Conservation (phyloP, 2,329 filamentous ascomycete genomes). For the Aspergillus udagawae region DNA sequence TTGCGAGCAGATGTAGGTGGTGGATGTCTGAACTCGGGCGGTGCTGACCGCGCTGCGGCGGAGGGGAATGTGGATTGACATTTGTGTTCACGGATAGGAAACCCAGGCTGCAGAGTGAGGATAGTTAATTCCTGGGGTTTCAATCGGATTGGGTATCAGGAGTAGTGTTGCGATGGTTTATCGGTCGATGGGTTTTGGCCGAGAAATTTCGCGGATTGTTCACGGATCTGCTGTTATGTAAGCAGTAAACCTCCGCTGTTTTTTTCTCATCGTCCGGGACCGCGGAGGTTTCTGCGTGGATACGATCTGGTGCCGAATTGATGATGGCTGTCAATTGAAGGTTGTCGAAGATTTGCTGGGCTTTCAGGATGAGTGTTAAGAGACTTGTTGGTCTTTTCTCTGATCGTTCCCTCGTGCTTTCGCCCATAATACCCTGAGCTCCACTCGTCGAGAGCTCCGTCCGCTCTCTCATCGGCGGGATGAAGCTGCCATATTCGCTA, state of each 20-base stretch:
- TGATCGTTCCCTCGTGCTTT: slow-evolving; percentile 2
- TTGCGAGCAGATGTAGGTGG: slow-evolving; percentile 53
- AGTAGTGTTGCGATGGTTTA: slow-evolving; percentile 12
- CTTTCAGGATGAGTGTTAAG: slow-evolving; percentile 20
- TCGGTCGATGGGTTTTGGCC: slow-evolving; percentile 18
- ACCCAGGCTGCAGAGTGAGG: background rate
- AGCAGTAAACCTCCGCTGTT: slow-evolving; percentile 16
- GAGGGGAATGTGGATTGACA: slow-evolving; percentile 35
- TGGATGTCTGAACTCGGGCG: slow-evolving; percentile 20
- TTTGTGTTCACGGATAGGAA: slow-evolving; percentile 6
- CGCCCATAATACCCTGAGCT: slow-evolving; percentile 11
- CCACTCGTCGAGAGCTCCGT: slow-evolving; percentile 3
- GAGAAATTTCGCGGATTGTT: slow-evolving; percentile 28
- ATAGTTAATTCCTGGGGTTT: background rate
- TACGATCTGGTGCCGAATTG: background rate
- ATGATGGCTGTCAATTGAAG: slow-evolving; percentile 3
- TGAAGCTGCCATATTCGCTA: slow-evolving; percentile 27
- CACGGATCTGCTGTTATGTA: slow-evolving; percentile 27
- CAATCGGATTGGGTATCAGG: slow-evolving; percentile 7
- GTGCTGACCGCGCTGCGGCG: slow-evolving; percentile 32
- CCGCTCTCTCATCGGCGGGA: slow-evolving; percentile 18
- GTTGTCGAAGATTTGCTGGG: background rate
- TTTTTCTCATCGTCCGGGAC: slow-evolving; percentile 14
- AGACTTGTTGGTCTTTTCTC: slow-evolving; percentile 3
- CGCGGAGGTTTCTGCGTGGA: background rate